Evolutionary conservation across 352 stramenopile species (phyloP).

Genomic region (Pseudoperonospora humuli): DNA sequence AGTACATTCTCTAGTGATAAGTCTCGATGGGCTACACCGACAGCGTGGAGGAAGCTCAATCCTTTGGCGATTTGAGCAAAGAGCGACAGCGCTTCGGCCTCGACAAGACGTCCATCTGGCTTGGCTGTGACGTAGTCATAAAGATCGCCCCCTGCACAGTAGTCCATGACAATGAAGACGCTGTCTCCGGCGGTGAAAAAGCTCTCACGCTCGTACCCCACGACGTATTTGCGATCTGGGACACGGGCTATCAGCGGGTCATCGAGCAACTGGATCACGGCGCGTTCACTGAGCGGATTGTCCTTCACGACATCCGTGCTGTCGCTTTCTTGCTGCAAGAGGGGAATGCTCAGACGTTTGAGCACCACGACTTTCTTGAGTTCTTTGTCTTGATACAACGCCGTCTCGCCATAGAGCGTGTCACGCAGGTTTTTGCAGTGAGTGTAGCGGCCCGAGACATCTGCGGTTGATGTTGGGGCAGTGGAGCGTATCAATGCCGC

Average conservation of each 20-base stretch:
- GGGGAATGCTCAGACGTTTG: constrained; percentile 38
- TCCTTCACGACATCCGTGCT: constrained; percentile 22
- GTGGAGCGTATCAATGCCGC: constrained; percentile 10
- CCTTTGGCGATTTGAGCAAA: constrained; percentile 39
- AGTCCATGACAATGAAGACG: constrained; percentile 59
- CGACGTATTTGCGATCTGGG: constrained; percentile 33
- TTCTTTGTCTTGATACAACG: constrained; percentile 36
- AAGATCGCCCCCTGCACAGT: constrained; percentile 55
- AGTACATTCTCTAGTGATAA: constrained; percentile 59
- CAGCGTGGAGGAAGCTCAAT: constrained; percentile 37
- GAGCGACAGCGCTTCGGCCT: constrained; percentile 31
- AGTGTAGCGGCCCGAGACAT: constrained; percentile 30
- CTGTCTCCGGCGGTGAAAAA: constrained; percentile 41
- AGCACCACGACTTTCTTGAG: constrained; percentile 43
- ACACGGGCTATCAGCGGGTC: constrained; percentile 13
- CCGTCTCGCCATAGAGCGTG: constrained; percentile 53
- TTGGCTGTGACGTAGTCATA: constrained; percentile 41
- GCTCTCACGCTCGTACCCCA: constrained; percentile 29
- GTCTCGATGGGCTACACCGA: constrained; percentile 47
- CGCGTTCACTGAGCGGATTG: constrained; percentile 42
- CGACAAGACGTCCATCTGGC: constrained; percentile 20
- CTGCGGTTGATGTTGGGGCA: neutral
- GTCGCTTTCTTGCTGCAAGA: constrained; percentile 30
- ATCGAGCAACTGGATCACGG: constrained; percentile 43
- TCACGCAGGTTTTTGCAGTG: constrained; percentile 32